phyloP scores from a whole-genome alignment of 331 rosid genomes.

The Pyrus hybrid region DNA sequence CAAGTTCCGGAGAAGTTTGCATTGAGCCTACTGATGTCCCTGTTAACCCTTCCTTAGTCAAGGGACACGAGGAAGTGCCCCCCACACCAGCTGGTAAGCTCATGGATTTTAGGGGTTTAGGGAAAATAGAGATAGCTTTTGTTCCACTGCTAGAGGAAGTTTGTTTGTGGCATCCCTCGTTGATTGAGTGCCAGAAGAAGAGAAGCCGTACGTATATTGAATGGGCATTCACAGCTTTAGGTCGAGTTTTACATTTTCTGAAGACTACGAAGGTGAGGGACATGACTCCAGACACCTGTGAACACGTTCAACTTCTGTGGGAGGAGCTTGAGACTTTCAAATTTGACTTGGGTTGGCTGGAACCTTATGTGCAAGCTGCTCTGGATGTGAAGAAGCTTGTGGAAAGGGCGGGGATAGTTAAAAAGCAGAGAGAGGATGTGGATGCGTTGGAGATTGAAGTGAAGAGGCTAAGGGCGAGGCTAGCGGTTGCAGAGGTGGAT shows the following conservation, averaged over 20 bases:
- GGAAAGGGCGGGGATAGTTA: not conserved
- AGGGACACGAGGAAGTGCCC: not conserved
- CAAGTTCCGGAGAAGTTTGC: not conserved
- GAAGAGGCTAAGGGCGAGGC: not conserved
- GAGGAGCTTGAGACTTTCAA: conserved; percentile 7
- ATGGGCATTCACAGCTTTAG: conserved; percentile 2
- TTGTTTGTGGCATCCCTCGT: not conserved
- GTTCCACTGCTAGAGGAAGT: not conserved
- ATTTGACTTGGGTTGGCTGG: conserved; percentile 4
- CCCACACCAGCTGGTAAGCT: not conserved
- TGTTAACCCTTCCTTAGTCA: not conserved
- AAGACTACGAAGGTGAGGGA: not conserved
- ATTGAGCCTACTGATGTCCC: not conserved
- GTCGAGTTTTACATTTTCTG: not conserved
- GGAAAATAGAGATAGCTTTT: not conserved
- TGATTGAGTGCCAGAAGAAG: conserved; percentile 4
- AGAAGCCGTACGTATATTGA: not conserved
- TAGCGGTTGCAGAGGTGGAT: conserved; percentile 3
- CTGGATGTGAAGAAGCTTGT: not conserved
- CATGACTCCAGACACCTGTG: not conserved
- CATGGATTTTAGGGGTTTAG: not conserved
- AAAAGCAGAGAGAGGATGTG: not conserved
- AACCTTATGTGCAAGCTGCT: not conserved
- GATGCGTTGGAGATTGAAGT: not conserved
- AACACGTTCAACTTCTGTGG: conserved; percentile 1